phyloP scores from a whole-genome alignment of 495 filamentous ascomycete genomes.

The Lophiostoma macrostomum region DNA sequence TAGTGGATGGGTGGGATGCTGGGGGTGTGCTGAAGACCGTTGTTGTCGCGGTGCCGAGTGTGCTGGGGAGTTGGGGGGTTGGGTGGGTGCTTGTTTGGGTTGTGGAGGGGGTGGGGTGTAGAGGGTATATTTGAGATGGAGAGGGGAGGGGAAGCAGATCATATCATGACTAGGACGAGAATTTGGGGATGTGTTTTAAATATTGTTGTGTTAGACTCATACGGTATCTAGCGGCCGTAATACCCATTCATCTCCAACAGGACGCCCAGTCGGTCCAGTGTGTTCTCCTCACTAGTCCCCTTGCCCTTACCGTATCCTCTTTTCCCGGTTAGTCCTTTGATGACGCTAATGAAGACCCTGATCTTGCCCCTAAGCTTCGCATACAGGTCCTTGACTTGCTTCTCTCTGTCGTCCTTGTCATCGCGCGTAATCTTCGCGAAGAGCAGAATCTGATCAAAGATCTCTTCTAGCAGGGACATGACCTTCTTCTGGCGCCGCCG shows the following conservation, averaged over 20 bases:
- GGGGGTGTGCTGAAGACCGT: constrained; percentile 5
- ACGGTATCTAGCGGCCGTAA: constrained; percentile 8
- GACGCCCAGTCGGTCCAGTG: constrained; percentile 53
- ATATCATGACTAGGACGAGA: neutral
- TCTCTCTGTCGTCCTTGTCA: constrained; percentile 35
- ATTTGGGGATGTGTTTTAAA: neutral
- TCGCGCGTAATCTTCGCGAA: constrained; percentile 56
- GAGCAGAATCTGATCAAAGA: constrained; percentile 66
- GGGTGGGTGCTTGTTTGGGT: constrained; percentile 5
- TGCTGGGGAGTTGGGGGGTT: neutral
- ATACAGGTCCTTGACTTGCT: constrained; percentile 56
- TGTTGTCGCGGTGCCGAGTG: neutral
- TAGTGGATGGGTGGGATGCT: constrained; percentile 2
- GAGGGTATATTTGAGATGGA: constrained; percentile 2
- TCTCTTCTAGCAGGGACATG: constrained; percentile 70
- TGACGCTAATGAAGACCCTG: constrained; percentile 64
- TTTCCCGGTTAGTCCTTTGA: constrained; percentile 59
- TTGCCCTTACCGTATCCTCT: constrained; percentile 52
- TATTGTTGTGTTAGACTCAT: neutral
- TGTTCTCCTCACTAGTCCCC: constrained; percentile 42
- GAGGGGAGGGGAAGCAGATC: neutral
- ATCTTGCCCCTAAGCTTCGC: constrained; percentile 62
- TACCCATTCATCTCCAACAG: constrained; percentile 61
- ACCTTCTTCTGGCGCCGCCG: constrained; percentile 66
- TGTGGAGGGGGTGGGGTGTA: neutral